phyloP scores from a whole-genome alignment of 139 green algal species.

The Coelastrella sp. region DNA sequence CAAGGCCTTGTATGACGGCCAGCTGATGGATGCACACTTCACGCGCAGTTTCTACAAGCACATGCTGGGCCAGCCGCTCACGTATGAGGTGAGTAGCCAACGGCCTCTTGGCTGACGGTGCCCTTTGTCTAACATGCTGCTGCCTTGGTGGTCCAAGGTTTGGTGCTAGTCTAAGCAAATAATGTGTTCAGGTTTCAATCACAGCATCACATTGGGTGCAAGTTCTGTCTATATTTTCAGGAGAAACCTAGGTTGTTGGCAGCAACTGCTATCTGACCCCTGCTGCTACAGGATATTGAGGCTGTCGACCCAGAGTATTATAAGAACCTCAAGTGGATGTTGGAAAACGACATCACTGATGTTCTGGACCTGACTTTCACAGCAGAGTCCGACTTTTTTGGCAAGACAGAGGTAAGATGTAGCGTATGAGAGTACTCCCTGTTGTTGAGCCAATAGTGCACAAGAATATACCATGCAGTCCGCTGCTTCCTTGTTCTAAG shows the following conservation, averaged over 20 bases:
- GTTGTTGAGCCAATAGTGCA: not conserved
- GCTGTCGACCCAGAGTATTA: conserved; percentile 97
- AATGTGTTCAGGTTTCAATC: no score
- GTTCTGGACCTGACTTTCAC: conserved; percentile 95
- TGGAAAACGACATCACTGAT: conserved; percentile 96
- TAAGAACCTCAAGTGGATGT: conserved; percentile 94
- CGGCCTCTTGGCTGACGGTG: no score
- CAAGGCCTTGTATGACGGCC: conserved; percentile 94
- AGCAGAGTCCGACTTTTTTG: conserved; percentile 93
- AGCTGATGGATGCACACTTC: conserved; percentile 97
- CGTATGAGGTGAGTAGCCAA: conserved; percentile 68
- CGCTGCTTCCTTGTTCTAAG: not conserved
- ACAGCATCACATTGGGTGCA: no score
- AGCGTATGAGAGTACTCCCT: not conserved
- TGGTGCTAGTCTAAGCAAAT: no score
- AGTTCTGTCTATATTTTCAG: no score
- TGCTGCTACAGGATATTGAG: conserved; percentile 87
- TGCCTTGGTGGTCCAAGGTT: no score
- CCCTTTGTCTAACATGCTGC: no score
- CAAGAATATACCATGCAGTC: not conserved
- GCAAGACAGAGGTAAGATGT: conserved; percentile 69
- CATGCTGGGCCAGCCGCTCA: conserved; percentile 90
- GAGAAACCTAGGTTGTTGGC: not conserved
- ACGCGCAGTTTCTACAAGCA: conserved; percentile 99
- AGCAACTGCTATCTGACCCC: not conserved